Conservation (phyloP, 73 alveolate genomes). For the Paramecium bursaria region DNA sequence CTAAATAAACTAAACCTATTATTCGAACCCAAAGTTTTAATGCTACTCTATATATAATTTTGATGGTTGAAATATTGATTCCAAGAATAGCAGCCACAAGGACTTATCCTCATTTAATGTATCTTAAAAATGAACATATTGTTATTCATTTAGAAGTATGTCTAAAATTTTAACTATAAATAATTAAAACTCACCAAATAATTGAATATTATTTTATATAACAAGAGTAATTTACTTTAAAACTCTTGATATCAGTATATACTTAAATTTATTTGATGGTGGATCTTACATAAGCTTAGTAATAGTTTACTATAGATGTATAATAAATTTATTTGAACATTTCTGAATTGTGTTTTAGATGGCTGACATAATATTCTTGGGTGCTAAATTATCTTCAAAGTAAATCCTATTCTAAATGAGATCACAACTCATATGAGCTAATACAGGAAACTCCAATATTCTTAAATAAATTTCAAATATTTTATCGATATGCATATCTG, state of each 20-base stretch:
- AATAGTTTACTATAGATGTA: neutral
- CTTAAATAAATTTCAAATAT: neutral
- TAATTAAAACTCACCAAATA: slow-evolving; percentile 9
- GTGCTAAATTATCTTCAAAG: slow-evolving; percentile 55
- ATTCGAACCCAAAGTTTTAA: too few species aligned
- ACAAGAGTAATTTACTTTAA: neutral
- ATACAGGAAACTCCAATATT: slow-evolving; percentile 16
- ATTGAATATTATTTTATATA: neutral
- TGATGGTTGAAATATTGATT: too few species aligned
- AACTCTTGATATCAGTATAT: slow-evolving; percentile 22
- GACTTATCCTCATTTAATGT: slow-evolving; percentile 14
- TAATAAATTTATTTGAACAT: neutral
- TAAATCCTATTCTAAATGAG: slow-evolving; percentile 25
- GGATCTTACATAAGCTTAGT: slow-evolving; percentile 23
- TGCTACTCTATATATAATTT: too few species aligned
- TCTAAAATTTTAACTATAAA: neutral
- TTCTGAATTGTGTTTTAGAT: neutral
- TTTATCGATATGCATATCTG: neutral
- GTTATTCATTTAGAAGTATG: slow-evolving; percentile 1
- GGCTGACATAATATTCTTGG: slow-evolving; percentile 1
- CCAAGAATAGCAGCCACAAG: neutral
- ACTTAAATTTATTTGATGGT: slow-evolving; percentile 44
- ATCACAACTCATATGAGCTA: slow-evolving; percentile 33
- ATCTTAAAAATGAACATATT: slow-evolving; percentile 20
- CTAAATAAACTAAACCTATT: too few species aligned